phyloP scores from a whole-genome alignment of 768 basidiomycete genomes.

The Tephrocybe rancida region DNA sequence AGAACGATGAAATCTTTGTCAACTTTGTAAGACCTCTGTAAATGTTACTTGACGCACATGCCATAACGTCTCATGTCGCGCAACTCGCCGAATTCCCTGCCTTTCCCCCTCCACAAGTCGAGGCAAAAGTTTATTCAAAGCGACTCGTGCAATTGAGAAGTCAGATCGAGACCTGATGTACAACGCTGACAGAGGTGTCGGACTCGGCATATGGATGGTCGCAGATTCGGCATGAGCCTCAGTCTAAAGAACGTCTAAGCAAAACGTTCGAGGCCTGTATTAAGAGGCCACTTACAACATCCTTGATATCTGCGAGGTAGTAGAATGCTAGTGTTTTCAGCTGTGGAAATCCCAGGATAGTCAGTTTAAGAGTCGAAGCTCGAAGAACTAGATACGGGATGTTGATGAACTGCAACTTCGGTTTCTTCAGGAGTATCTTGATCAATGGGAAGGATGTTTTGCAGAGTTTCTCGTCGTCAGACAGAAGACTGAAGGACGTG shows the following conservation, averaged over 20 bases:
- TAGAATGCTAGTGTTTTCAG: background rate
- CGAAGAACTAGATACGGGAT: background rate
- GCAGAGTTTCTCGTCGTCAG: slow-evolving; percentile 1
- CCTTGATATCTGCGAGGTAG: background rate
- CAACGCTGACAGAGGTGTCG: background rate
- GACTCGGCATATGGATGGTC: no score
- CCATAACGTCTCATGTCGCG: background rate
- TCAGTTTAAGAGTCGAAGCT: background rate
- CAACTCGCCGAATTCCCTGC: background rate
- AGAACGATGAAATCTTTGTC: background rate
- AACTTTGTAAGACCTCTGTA: background rate
- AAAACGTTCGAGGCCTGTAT: no score
- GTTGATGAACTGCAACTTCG: slow-evolving; percentile 1
- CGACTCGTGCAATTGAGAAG: background rate
- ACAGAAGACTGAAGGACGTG: slow-evolving; percentile 2
- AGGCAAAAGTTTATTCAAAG: background rate
- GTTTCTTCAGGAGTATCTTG: background rate
- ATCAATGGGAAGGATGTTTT: background rate
- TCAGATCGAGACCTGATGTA: background rate
- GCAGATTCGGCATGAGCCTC: background rate
- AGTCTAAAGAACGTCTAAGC: background rate
- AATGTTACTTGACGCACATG: background rate
- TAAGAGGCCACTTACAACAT: background rate
- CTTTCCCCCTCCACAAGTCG: background rate
- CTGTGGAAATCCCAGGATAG: background rate